phyloP scores from a whole-genome alignment of 139 green algal genomes.

The Picochlorum sp. region DNA sequence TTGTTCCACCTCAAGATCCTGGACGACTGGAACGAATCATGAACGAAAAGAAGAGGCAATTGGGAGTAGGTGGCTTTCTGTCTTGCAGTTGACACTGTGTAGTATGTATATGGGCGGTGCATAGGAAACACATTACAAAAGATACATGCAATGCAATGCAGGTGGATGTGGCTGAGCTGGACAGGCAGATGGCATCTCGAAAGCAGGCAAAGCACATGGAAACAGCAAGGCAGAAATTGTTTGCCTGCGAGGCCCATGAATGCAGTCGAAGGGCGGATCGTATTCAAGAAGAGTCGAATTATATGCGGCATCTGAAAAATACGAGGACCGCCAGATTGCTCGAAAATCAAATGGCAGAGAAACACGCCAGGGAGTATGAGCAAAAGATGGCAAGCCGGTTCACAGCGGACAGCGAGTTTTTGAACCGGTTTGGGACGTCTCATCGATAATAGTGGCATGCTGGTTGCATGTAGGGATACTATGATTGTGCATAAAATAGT shows the following conservation, averaged over 20 bases:
- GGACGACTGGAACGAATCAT: background rate
- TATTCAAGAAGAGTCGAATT: background rate
- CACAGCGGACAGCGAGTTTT: background rate
- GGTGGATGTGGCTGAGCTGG: slow-evolving; percentile 14
- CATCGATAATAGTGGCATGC: slow-evolving; percentile 10
- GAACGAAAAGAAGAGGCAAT: slow-evolving; percentile 15
- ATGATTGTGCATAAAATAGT: too few relatives aligned
- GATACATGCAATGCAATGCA: background rate
- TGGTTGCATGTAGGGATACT: too few relatives aligned
- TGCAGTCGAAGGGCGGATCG: background rate
- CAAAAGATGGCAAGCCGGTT: background rate
- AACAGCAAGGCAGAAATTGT: background rate
- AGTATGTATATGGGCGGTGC: too few relatives aligned
- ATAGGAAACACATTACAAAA: too few relatives aligned
- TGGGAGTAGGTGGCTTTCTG: slow-evolving; percentile 9
- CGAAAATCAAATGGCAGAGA: background rate
- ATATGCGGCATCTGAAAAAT: background rate
- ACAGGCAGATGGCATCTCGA: slow-evolving; percentile 8
- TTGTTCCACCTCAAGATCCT: slow-evolving; percentile 16
- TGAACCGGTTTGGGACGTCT: slow-evolving; percentile 12
- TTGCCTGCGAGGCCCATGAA: background rate
- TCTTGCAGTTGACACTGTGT: too few relatives aligned
- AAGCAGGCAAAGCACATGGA: background rate
- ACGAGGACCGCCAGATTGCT: background rate
- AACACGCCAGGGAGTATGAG: background rate